phyloP scores from a whole-genome alignment of 495 filamentous ascomycete species.

The Evernia prunastri region DNA sequence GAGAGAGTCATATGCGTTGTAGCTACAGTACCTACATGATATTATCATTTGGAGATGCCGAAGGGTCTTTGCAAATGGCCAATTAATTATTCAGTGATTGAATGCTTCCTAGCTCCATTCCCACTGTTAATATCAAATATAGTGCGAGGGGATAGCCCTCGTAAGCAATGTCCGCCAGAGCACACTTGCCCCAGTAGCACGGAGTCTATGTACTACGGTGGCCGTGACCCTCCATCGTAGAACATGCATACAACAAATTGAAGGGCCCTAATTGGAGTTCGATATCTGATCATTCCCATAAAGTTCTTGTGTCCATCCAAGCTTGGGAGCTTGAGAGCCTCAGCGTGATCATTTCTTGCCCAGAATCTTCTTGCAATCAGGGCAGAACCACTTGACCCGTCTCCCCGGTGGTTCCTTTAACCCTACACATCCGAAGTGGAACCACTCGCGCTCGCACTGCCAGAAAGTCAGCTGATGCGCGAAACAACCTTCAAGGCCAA shows the following conservation, averaged over 20 bases:
- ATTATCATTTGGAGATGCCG: background rate
- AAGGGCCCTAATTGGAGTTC: background rate
- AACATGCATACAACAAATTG: background rate
- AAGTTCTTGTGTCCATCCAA: background rate
- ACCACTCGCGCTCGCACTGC: conserved; percentile 47
- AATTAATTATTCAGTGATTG: no score
- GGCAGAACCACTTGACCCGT: conserved; percentile 91
- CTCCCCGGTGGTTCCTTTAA: conserved; percentile 66
- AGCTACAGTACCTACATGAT: no score
- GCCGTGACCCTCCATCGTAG: background rate
- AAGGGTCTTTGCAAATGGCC: no score
- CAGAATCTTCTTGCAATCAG: conserved; percentile 67
- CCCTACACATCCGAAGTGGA: conserved; percentile 85
- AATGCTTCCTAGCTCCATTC: background rate
- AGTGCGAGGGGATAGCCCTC: background rate
- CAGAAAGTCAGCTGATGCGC: conserved; percentile 21
- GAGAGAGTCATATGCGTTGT: no score
- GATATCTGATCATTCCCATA: background rate
- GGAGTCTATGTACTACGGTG: background rate
- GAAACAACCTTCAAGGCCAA: conserved; percentile 12
- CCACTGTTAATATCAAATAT: background rate
- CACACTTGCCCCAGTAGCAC: background rate
- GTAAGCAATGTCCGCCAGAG: background rate
- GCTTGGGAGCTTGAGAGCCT: background rate
- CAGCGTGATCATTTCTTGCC: conserved; percentile 16